Evolutionary conservation across 2,329 filamentous ascomycete genomes (phyloP).

Genomic region (Delphinella strobiligena): DNA sequence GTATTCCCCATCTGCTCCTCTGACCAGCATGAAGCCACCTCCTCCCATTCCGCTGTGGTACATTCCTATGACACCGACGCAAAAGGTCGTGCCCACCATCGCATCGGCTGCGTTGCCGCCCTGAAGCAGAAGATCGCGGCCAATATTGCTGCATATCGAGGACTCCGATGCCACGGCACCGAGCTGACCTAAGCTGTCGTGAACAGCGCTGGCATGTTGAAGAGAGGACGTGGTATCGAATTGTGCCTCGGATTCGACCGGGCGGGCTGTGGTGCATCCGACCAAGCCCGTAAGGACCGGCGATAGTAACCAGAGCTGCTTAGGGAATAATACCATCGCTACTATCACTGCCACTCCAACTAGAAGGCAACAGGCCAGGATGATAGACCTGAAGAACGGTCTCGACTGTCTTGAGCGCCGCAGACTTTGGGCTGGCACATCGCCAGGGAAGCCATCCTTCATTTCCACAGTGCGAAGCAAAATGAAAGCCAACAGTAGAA

Average conservation of each 20-base stretch:
- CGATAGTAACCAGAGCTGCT: background rate
- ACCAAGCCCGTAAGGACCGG: background rate
- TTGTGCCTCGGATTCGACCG: too few relatives aligned
- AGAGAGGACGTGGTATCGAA: too few relatives aligned
- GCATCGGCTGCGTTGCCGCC: constrained; percentile 42
- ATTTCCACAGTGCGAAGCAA: too few relatives aligned
- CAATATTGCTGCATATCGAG: constrained; percentile 33
- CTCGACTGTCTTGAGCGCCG: background rate
- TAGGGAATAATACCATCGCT: background rate
- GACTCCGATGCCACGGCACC: constrained; percentile 37
- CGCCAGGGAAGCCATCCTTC: background rate
- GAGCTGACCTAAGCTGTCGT: constrained; percentile 9
- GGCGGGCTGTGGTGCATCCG: too few relatives aligned
- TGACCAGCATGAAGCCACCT: constrained; percentile 80
- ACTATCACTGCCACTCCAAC: background rate
- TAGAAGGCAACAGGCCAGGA: background rate
- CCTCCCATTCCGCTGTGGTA: constrained; percentile 62
- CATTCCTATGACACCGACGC: constrained; percentile 37
- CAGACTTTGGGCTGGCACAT: background rate
- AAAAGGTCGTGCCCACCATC: constrained; percentile 34
- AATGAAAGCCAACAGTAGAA: too few relatives aligned
- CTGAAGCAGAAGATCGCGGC: constrained; percentile 30
- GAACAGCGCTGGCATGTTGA: background rate
- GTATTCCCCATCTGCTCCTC: constrained; percentile 59
- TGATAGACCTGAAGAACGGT: background rate